These are phyloP conservation scores for Colletotrichum noveboracense DNA, from an alignment of 2,329 filamentous ascomycete genomes.

Conservation along the genomic window DNA sequence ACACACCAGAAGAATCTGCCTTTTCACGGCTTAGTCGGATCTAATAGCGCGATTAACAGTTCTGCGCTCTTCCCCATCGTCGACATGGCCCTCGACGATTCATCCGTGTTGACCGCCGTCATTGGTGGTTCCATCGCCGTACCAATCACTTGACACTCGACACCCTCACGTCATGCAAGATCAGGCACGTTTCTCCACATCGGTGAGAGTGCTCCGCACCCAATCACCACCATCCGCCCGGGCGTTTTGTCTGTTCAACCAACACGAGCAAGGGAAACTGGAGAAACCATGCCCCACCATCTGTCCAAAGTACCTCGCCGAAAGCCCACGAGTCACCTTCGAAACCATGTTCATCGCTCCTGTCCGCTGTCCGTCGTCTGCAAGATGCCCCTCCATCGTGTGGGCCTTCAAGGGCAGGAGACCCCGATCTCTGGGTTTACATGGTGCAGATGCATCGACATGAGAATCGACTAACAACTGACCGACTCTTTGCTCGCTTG, in stretches of 20 bases:
- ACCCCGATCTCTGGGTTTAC: conserved; percentile 9
- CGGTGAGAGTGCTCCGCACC: background rate
- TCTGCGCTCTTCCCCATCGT: background rate
- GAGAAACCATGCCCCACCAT: background rate
- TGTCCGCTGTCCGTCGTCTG: background rate
- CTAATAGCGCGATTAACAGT: background rate
- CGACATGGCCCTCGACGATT: background rate
- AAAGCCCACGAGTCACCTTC: background rate
- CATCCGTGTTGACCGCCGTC: background rate
- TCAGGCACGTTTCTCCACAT: conserved; percentile 19
- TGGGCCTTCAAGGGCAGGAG: background rate
- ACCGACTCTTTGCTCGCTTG: background rate
- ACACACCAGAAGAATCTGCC: background rate
- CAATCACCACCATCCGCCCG: background rate
- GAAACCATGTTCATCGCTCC: background rate
- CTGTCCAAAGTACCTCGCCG: background rate
- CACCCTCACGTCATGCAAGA: conserved; percentile 7
- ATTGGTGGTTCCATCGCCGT: background rate
- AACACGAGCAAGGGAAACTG: background rate
- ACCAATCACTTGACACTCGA: background rate
- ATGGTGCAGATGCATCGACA: conserved; percentile 3
- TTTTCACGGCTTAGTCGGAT: background rate
- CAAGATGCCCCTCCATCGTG: background rate
- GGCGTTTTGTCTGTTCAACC: background rate
- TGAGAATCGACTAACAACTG: background rate